A percentile compares a stretch with the other conserved stretches of the same genome.
Conservation (phyloP, 163 green algal genomes). For the Scenedesmus sp. region DNA sequence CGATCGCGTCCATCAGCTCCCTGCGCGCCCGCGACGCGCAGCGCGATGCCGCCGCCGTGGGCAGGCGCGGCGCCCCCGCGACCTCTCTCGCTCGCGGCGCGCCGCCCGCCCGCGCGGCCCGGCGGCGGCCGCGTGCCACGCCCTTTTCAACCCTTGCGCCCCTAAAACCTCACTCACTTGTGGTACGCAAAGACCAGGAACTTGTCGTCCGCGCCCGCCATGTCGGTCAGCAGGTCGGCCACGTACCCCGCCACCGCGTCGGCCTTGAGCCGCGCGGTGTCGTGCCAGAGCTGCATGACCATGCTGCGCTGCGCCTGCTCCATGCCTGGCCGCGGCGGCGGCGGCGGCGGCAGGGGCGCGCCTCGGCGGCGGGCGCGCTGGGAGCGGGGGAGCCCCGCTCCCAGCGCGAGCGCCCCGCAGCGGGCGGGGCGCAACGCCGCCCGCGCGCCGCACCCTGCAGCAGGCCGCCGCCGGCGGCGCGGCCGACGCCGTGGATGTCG, state of each 20-base stretch:
- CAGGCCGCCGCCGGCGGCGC: constrained; percentile 17
- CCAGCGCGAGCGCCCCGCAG: not conserved
- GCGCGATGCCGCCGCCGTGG: too few relatives aligned
- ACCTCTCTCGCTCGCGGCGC: too few relatives aligned
- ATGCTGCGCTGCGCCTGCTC: constrained; percentile 50
- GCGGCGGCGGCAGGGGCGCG: too few relatives aligned
- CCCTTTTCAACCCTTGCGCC: too few relatives aligned
- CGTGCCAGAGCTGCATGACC: constrained; percentile 57
- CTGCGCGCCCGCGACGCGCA: constrained; percentile 1
- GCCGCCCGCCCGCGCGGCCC: too few relatives aligned
- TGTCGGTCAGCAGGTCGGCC: constrained; percentile 30
- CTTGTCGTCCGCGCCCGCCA: constrained; percentile 68
- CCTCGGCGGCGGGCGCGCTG: too few relatives aligned
- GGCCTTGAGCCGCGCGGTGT: constrained; percentile 57
- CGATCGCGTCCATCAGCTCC: constrained; percentile 62
- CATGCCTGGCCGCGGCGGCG: constrained; percentile 46
- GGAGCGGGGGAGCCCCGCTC: too few relatives aligned
- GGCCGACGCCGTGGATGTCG: constrained; percentile 38
- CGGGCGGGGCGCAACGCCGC: too few relatives aligned
- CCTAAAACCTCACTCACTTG: constrained; percentile 38
- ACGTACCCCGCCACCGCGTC: constrained; percentile 54
- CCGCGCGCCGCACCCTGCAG: constrained; percentile 17
- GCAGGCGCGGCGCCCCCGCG: too few relatives aligned
- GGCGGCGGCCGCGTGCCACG: too few relatives aligned
- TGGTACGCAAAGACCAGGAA: constrained; percentile 98